Conservation (phyloP, 2,329 filamentous ascomycete genomes). For the Sporothrix humicola region DNA sequence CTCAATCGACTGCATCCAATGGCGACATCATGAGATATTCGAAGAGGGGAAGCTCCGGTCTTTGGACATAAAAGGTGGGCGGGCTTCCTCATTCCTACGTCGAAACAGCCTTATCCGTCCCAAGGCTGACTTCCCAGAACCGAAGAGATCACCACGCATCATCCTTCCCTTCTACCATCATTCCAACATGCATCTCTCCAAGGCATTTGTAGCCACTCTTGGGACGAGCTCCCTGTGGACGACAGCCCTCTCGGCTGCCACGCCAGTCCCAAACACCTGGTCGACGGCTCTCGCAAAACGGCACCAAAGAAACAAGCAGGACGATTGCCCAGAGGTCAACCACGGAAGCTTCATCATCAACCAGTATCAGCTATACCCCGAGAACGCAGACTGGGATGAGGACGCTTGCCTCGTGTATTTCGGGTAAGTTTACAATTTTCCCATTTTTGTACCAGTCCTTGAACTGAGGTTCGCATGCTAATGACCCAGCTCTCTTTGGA, state of each 20-base stretch:
- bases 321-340: conserved; percentile 37
- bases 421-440: conserved; percentile 38
- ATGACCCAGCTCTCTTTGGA: conserved; percentile 42
- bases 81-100: not conserved
- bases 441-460: not conserved
- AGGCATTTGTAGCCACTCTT: not conserved
- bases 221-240: not conserved
- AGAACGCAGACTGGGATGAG: conserved; percentile 47
- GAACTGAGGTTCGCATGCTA: not conserved
- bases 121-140: too few species aligned
- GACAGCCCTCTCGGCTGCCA: not conserved
- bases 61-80: not conserved
- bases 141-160: too few species aligned
- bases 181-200: not conserved
- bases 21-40: not conserved
- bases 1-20: not conserved
- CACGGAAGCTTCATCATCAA: conserved; percentile 41
- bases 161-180: not conserved
- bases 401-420: conserved; percentile 45
- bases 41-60: not conserved
- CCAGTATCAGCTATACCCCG: conserved; percentile 46
- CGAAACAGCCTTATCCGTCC: not conserved
- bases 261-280: not conserved
- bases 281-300: conserved; percentile 2
- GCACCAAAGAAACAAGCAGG: conserved; percentile 4